phyloP scores from a whole-genome alignment of 2,329 filamentous ascomycete genomes.

The Zymoseptoria pseudotritici region DNA sequence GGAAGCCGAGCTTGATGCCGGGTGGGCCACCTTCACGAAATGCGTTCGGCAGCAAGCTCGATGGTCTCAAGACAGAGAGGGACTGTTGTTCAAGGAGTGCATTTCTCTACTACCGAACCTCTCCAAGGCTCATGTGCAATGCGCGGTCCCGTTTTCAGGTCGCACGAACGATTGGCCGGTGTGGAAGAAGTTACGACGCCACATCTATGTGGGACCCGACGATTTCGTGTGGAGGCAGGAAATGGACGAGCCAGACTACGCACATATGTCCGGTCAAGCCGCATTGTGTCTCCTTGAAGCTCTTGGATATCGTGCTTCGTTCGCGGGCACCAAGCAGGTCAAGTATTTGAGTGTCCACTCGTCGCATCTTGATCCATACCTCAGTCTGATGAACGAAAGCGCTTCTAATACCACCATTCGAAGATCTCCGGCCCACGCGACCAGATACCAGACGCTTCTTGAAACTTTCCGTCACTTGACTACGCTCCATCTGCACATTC shows the following conservation, averaged over 20 bases:
- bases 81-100: constrained; percentile 12
- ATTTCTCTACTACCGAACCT: constrained; percentile 18
- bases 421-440: neutral
- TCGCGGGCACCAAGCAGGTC: constrained; percentile 10
- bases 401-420: neutral
- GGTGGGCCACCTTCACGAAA: constrained; percentile 5
- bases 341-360: constrained; percentile 8
- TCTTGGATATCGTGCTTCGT: constrained; percentile 12
- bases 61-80: constrained; percentile 12
- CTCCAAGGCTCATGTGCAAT: constrained; percentile 8
- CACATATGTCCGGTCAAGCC: constrained; percentile 10
- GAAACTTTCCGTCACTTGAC: constrained; percentile 10
- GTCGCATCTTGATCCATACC: constrained; percentile 9
- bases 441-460: constrained; percentile 3
- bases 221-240: constrained; percentile 8
- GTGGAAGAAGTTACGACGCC: constrained; percentile 10
- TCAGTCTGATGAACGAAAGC: neutral
- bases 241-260: constrained; percentile 8
- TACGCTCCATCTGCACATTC: constrained; percentile 8
- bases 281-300: constrained; percentile 12
- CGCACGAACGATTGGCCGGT: constrained; percentile 11
- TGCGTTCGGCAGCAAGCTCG: constrained; percentile 2
- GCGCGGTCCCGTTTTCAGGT: constrained; percentile 8
- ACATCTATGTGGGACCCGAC: constrained; percentile 14
- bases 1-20: constrained; percentile 9